Evolutionary conservation across 805 yeast genomes (phyloP).

Genomic region (Hagleromyces aurorensis): DNA sequence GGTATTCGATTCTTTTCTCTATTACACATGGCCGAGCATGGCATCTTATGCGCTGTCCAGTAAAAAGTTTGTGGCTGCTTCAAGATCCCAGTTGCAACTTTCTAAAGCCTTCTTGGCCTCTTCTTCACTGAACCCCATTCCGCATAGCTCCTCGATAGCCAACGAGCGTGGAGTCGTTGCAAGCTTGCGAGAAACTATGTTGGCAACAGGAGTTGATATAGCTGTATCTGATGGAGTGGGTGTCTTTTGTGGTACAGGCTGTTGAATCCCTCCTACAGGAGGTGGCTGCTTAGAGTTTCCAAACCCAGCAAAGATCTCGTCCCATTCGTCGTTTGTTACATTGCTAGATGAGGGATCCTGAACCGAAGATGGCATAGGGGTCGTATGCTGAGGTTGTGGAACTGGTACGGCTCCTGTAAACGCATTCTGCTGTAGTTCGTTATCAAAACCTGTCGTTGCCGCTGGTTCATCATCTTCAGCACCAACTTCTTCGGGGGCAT

Average conservation of each 20-base stretch:
- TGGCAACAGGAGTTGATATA: too few species aligned
- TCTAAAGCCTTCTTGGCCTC: constrained; percentile 64
- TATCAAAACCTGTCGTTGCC: constrained; percentile 20
- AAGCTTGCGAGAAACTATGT: constrained; percentile 23
- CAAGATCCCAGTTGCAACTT: constrained; percentile 64
- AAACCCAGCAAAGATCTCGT: constrained; percentile 83
- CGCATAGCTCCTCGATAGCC: constrained; percentile 70
- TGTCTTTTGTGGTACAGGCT: constrained; percentile 10
- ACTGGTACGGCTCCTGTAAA: constrained; percentile 15
- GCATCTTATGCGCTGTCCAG: constrained; percentile 66
- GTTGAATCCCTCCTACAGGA: constrained; percentile 8
- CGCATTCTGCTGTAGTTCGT: constrained; percentile 19
- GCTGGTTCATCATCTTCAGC: constrained; percentile 25
- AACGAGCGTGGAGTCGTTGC: constrained; percentile 41
- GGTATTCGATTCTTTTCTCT: too few species aligned
- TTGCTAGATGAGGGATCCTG: too few species aligned
- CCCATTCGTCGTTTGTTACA: constrained; percentile 75
- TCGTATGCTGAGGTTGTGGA: constrained; percentile 2
- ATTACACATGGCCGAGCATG: too few species aligned
- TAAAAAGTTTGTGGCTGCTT: constrained; percentile 79
- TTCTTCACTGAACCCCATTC: constrained; percentile 77
- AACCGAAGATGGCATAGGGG: background rate
- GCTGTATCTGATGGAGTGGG: too few species aligned
- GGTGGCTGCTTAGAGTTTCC: constrained; percentile 38
- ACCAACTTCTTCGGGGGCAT: constrained; percentile 36